Evolutionary conservation across 495 filamentous ascomycete species (phyloP).

Genomic region (Penicilliopsis zonata): DNA sequence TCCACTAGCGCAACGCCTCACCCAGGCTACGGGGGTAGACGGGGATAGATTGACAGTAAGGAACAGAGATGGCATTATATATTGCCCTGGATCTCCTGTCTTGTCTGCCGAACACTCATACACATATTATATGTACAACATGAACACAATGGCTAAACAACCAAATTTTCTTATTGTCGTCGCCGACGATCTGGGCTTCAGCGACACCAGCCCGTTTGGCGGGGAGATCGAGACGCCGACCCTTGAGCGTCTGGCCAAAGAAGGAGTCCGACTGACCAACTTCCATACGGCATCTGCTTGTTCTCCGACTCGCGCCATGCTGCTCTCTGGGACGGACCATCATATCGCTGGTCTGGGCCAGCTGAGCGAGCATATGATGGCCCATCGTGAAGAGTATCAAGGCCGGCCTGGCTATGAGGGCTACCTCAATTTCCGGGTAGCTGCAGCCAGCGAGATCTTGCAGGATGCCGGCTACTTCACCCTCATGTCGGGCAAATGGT

Average conservation of each 20-base stretch:
- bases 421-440: constrained; percentile 41
- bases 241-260: constrained; percentile 14
- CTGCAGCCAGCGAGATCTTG: constrained; percentile 40
- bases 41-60: too few relatives aligned
- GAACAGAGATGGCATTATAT: too few relatives aligned
- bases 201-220: constrained; percentile 15
- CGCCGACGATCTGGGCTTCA: constrained; percentile 23
- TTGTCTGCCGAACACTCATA: too few relatives aligned
- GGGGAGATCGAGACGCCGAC: constrained; percentile 20
- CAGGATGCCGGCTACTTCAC: constrained; percentile 41
- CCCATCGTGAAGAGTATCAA: constrained; percentile 14
- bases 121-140: too few relatives aligned
- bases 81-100: too few relatives aligned
- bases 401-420: constrained; percentile 42
- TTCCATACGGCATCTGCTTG: constrained; percentile 22
- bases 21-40: too few relatives aligned
- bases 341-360: constrained; percentile 19
- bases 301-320: constrained; percentile 24
- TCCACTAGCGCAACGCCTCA: too few relatives aligned
- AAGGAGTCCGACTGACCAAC: constrained; percentile 15
- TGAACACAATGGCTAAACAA: constrained; percentile 1
- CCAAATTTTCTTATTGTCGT: constrained; percentile 22
- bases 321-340: constrained; percentile 41
- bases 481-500: constrained; percentile 41
- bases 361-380: constrained; percentile 7